Evolutionary conservation across 148 eudicot species (phyloP).

Genomic region (Camellia granthamiana): DNA sequence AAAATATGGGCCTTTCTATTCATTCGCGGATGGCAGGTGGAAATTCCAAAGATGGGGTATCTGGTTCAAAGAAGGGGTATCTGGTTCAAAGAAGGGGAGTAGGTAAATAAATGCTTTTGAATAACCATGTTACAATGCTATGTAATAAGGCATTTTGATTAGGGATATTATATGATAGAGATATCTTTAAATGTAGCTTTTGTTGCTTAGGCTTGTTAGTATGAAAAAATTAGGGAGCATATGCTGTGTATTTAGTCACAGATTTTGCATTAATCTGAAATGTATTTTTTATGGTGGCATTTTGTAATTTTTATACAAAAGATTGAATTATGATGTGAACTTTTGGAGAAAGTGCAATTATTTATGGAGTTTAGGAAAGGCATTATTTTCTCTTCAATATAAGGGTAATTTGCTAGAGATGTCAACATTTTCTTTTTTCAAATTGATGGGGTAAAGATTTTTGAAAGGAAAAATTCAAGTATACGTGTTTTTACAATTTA

Average conservation of each 20-base stretch:
- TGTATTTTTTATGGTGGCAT: not conserved
- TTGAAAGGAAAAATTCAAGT: too few relatives aligned
- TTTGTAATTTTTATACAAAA: not conserved
- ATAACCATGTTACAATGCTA: slow-evolving; percentile 63
- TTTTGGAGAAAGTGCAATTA: not conserved
- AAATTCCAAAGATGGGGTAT: slow-evolving; percentile 99
- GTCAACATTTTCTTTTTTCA: too few relatives aligned
- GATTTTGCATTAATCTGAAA: not conserved
- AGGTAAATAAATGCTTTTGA: slow-evolving; percentile 94
- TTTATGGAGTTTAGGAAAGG: not conserved
- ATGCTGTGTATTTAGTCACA: not conserved
- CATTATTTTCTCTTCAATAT: not conserved
- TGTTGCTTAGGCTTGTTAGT: slow-evolving; percentile 26
- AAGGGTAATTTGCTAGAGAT: not conserved
- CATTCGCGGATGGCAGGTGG: slow-evolving; percentile 99
- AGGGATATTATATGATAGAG: slow-evolving; percentile 27
- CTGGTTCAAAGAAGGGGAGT: slow-evolving; percentile 99
- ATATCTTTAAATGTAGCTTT: slow-evolving; percentile 23
- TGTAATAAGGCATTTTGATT: slow-evolving; percentile 44
- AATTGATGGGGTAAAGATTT: too few relatives aligned
- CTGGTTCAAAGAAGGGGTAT: slow-evolving; percentile 99
- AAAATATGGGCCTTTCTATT: slow-evolving; percentile 86
- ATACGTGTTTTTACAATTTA: not conserved
- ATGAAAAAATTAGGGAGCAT: slow-evolving; percentile 8
- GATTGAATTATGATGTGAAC: not conserved